Evolutionary conservation across 192 early-diverging fungal genomes (phyloP), one percentile per base, ranked within the genome.

Genomic region (Coemansia reversa): DNA sequence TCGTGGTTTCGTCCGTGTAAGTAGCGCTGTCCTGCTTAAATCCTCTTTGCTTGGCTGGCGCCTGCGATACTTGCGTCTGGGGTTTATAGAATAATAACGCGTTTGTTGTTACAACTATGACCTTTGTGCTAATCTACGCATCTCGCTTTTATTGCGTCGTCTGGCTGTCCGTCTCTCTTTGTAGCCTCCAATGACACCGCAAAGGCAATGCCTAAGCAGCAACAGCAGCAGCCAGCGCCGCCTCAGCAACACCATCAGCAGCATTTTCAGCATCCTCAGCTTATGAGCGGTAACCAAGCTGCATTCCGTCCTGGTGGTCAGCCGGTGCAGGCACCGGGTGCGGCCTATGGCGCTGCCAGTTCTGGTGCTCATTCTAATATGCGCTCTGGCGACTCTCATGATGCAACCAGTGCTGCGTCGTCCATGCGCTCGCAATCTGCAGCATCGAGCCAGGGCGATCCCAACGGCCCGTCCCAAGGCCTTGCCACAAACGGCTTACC

Each of bases 1-100:
- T 76, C 79, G 55, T 82, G 74, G 79, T 61, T 76, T 35, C 79
- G 74, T 32, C 79, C 79, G 19, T 70, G 74, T 73, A 82, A 74
- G 74, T 74, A 24, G 24, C 45, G 18, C 39, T 5, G 23, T 29
- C 30, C 48, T 51, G 23, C 20, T 60, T 28, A 7, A 27, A 25
- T n/a, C 47, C 57, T 19, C 19, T 30, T 22, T 22, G 54, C 65
- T 39, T 49, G 9, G 9, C 52, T 18, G n/a, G 19, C 28, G 58
- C 28, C 2, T 28, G 20, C 33, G 32, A n/a, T 48, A 28, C 42
- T 8, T 60, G 19, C 24, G 39, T 45, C 39, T 45, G 9, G 39
- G 16, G 1, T 16, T 45, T 4, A 45, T 4, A 16, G 1, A 16
- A 16, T 45, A 16, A 35, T 45, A 14, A 16, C 12, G 33, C 59